Conservation (phyloP, 306 rosid species). For the Vigna unguiculata region DNA sequence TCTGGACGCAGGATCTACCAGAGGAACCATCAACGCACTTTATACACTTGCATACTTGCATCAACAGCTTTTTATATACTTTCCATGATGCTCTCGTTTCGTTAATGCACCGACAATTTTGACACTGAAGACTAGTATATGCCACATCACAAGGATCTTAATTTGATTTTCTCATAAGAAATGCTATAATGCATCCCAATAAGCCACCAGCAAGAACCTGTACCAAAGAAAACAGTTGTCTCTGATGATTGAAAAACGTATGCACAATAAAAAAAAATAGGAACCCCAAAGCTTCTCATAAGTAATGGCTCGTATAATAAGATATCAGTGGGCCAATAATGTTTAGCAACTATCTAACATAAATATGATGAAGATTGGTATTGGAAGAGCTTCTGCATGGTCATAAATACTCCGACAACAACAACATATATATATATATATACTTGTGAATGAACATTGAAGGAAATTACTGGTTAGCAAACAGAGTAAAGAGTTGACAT, state of each 20-base stretch:
- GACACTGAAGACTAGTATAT: constrained; percentile 34
- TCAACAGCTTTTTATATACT: constrained; percentile 12
- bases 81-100: constrained; percentile 31
- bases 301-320: constrained; percentile 13
- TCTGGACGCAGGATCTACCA: constrained; percentile 31
- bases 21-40: constrained; percentile 29
- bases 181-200: constrained; percentile 78
- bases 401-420: constrained; percentile 7
- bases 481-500: constrained; percentile 4
- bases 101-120: constrained; percentile 17
- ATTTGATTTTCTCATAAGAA: constrained; percentile 52
- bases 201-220: constrained; percentile 90
- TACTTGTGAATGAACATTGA: constrained; percentile 19
- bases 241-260: constrained; percentile 6
- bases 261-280: constrained; percentile 14
- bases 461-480: constrained; percentile 23
- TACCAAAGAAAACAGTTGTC: constrained; percentile 17
- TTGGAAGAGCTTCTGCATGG: constrained; percentile 1
- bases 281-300: constrained; percentile 11
- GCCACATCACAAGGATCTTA: constrained; percentile 37
- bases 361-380: constrained; percentile 10
- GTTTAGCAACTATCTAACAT: constrained; percentile 8
- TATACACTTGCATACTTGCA: constrained; percentile 42
- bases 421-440: constrained; percentile 18
- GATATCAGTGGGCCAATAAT: neutral